Evolutionary conservation across 2,329 filamentous ascomycete genomes (phyloP).

Genomic region (Knufia petricola): DNA sequence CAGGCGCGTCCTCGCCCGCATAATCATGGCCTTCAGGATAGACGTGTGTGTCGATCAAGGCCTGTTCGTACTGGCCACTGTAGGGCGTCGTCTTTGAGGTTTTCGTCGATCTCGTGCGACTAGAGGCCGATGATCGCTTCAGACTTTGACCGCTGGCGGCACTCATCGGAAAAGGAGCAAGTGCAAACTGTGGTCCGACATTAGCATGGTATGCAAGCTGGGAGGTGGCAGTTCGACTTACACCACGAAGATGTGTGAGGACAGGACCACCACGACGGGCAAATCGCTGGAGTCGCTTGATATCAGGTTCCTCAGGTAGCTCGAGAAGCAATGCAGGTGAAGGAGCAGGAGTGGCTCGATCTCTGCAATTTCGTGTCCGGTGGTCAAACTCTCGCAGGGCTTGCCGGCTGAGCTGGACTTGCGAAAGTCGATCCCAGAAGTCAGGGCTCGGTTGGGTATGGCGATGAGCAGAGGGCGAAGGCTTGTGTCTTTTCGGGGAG

Average conservation of each 20-base stretch:
- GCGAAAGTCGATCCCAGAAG: slow-evolving; percentile 18
- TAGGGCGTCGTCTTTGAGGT: slow-evolving; percentile 11
- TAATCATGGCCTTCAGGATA: slow-evolving; percentile 15
- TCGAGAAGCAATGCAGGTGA: too few relatives aligned
- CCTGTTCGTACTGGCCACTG: slow-evolving; percentile 27
- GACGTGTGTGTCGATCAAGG: slow-evolving; percentile 30
- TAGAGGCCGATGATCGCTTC: slow-evolving; percentile 14
- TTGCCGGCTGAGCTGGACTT: slow-evolving; percentile 10
- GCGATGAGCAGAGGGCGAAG: background rate
- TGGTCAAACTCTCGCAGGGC: slow-evolving; percentile 16
- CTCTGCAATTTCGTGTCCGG: slow-evolving; percentile 6
- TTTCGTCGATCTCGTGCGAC: background rate
- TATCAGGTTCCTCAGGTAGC: too few relatives aligned
- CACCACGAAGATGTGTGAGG: slow-evolving; percentile 16
- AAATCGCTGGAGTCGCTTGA: slow-evolving; percentile 9
- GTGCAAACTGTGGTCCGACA: slow-evolving; percentile 10
- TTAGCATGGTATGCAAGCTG: background rate
- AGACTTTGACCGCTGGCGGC: slow-evolving; percentile 7
- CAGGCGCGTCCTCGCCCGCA: slow-evolving; percentile 8
- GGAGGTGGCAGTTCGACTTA: slow-evolving; percentile 7
- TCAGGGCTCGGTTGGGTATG: slow-evolving; percentile 4
- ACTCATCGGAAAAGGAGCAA: slow-evolving; percentile 9
- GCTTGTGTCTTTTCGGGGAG: background rate
- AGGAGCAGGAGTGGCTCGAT: background rate
- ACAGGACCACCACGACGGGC: slow-evolving; percentile 13